phyloP scores from a whole-genome alignment of 2,329 filamentous ascomycete genomes.

The Sporothrix variecibatus region DNA sequence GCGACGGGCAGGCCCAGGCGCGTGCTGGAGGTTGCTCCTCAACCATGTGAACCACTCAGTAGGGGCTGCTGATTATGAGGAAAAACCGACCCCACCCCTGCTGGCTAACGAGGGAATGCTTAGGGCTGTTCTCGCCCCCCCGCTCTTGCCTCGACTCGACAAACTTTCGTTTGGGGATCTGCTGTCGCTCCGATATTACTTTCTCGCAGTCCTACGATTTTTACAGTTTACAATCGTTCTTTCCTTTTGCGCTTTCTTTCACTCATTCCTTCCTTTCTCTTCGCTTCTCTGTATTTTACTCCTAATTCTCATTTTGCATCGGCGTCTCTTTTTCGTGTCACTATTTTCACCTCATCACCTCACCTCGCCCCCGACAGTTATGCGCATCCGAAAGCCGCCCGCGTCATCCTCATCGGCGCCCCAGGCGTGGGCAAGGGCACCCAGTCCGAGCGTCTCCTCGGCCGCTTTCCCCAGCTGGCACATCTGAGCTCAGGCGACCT shows the following conservation, averaged over 20 bases:
- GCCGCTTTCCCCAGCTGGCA: slow-evolving; percentile 83
- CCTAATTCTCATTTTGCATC: not conserved
- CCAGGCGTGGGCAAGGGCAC: slow-evolving; percentile 98
- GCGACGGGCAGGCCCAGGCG: no score
- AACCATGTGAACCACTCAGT: not conserved
- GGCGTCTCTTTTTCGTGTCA: no score
- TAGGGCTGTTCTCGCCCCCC: slow-evolving; percentile 16
- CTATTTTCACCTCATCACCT: not conserved
- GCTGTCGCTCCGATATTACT: not conserved
- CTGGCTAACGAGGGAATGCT: not conserved
- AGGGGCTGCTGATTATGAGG: not conserved
- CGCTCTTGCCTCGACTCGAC: slow-evolving; percentile 15
- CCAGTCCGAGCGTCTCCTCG: slow-evolving; percentile 84
- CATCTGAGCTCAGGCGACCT: slow-evolving; percentile 94
- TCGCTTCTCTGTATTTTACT: not conserved
- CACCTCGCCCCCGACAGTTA: slow-evolving; percentile 35
- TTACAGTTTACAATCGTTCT: not conserved
- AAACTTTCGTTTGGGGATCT: slow-evolving; percentile 21
- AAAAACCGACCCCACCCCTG: not conserved
- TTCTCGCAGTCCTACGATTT: not conserved
- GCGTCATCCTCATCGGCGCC: slow-evolving; percentile 91
- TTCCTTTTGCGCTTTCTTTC: not conserved
- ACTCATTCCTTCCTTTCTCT: not conserved
- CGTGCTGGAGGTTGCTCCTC: not conserved
- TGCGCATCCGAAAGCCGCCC: slow-evolving; percentile 79